A percentile compares a stretch with the other conserved stretches of the same genome.
phyloP scores from a whole-genome alignment of 2,329 filamentous ascomycete species.

The Sclerotinia spermophila region DNA sequence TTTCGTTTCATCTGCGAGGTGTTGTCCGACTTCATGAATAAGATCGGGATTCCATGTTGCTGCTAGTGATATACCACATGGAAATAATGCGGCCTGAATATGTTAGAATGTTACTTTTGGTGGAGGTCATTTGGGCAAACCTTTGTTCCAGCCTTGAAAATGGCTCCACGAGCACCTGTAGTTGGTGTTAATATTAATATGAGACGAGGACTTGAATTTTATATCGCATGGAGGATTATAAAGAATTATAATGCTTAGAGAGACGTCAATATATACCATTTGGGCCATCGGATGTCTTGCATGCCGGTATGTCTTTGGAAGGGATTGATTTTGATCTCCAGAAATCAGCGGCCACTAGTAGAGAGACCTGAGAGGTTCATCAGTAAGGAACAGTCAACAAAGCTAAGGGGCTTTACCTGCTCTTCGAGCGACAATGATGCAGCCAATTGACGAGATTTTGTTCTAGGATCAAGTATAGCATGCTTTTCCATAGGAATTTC shows the following conservation, averaged over 20 bases:
- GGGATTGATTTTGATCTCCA: conserved; percentile 66
- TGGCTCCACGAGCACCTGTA: conserved; percentile 54
- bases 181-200: background rate
- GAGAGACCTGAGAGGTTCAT: conserved; percentile 46
- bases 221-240: background rate
- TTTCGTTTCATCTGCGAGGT: conserved; percentile 68
- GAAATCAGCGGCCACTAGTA: conserved; percentile 61
- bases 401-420: conserved; percentile 29
- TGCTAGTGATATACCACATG: conserved; percentile 73
- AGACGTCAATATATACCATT: conserved; percentile 47
- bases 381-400: conserved; percentile 7
- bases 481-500: conserved; percentile 28
- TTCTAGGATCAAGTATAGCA: conserved; percentile 24
- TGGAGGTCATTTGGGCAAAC: conserved; percentile 37
- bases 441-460: conserved; percentile 30
- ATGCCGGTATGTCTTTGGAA: conserved; percentile 58
- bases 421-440: conserved; percentile 35
- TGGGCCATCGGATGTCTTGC: conserved; percentile 66
- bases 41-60: conserved; percentile 75
- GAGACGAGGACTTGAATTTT: background rate
- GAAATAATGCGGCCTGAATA: conserved; percentile 67
- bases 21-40: conserved; percentile 64
- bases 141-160: conserved; percentile 65
- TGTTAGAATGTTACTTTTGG: conserved; percentile 15
- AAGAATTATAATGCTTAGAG: too few relatives aligned